phyloP scores from a whole-genome alignment of 1,284 basidiomycete species.

The Gastroboletus turbinatus region DNA sequence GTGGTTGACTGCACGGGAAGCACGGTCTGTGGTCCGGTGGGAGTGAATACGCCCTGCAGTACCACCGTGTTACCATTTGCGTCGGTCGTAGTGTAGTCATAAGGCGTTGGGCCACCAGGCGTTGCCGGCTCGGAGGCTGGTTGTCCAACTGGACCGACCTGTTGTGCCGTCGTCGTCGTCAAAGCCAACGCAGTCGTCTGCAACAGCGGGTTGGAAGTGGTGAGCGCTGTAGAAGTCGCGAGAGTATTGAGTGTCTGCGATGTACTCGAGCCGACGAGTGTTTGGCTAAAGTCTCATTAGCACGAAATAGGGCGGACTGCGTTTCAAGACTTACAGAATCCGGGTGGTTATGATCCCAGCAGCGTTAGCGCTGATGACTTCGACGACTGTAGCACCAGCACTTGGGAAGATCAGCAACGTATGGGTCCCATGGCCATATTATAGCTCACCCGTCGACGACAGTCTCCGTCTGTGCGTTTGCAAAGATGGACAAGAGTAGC shows the following conservation, averaged over 20 bases:
- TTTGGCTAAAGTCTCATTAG: constrained; percentile 23
- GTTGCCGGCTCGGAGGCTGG: constrained; percentile 44
- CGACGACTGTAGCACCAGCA: constrained; percentile 53
- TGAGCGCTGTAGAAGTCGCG: constrained; percentile 21
- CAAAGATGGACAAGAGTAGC: constrained; percentile 32
- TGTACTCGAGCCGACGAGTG: constrained; percentile 24
- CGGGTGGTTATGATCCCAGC: constrained; percentile 44
- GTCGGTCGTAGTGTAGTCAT: constrained; percentile 60
- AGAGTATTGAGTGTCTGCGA: constrained; percentile 23
- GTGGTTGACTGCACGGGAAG: constrained; percentile 38
- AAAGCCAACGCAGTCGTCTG: constrained; percentile 17
- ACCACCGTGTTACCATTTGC: constrained; percentile 50
- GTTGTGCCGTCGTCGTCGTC: constrained; percentile 29
- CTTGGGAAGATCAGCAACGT: constrained; percentile 34
- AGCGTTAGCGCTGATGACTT: constrained; percentile 46
- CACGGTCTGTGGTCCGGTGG: constrained; percentile 47
- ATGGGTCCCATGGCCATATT: not conserved
- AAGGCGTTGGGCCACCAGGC: constrained; percentile 52
- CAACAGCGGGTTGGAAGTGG: constrained; percentile 20
- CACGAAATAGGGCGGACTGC: not conserved
- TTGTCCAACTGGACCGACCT: constrained; percentile 56
- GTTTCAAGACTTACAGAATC: constrained; percentile 41
- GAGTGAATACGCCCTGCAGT: constrained; percentile 53
- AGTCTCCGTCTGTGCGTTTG: constrained; percentile 49
- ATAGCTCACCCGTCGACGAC: constrained; percentile 43